Evolutionary conservation across 1,284 basidiomycete species (phyloP).

Genomic region (Sanghuangporus baumii): DNA sequence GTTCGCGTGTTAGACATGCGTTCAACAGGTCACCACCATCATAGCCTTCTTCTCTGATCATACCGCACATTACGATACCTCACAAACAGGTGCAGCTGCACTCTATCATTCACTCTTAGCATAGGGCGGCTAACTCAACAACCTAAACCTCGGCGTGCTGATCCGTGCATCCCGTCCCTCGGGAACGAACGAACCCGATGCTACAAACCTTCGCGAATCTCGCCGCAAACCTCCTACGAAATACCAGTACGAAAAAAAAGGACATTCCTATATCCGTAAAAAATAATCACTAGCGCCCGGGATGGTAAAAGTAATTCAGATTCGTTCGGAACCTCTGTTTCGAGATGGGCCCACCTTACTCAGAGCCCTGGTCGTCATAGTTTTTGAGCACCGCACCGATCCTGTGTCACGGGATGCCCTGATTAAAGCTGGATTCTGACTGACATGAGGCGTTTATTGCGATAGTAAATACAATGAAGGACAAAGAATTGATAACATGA

Average conservation of each 20-base stretch:
- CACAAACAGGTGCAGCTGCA: no score
- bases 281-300: background rate
- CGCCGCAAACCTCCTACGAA: conserved; percentile 8
- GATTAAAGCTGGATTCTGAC: no score
- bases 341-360: background rate
- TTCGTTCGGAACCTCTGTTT: background rate
- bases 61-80: no score
- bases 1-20: background rate
- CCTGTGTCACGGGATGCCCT: background rate
- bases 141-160: background rate
- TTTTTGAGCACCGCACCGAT: background rate
- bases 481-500: background rate
- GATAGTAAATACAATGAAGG: background rate
- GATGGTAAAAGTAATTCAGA: background rate
- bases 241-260: background rate
- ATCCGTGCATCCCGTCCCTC: background rate
- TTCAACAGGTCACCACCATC: no score
- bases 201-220: background rate
- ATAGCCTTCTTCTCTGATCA: no score
- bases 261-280: background rate
- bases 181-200: background rate
- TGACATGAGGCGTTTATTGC: background rate
- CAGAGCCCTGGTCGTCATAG: background rate
- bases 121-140: background rate
- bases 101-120: no score